Evolutionary conservation across 106 monocot species (phyloP), one percentile per base, ranked within the genome.

Genomic region (Dendrobium officinale): DNA sequence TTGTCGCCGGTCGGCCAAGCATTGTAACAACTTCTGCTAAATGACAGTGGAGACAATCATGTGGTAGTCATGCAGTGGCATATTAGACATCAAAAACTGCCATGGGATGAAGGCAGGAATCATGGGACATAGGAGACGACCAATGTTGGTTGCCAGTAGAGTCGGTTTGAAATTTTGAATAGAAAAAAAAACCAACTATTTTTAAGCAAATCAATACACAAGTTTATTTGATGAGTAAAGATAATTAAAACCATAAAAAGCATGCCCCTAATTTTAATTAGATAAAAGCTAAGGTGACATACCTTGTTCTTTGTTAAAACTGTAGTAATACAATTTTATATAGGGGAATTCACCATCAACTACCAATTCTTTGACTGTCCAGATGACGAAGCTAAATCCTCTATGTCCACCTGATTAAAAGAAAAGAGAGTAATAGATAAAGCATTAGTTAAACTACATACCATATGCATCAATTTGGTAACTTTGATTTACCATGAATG

Each of bases 251-350:
- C 26, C 9, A 67, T 22, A 67, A 29, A 26, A 67, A 26, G 27
- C 11, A 67, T 11, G 26, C 29, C 9, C 33, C 68, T 70, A 70
- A 15, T 31, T 33, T 33, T 70, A 33, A 70, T n/a, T 19, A 61
- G 61, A 43, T 41, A 76, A 48, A 49, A 17, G 22, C 22, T 51
- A 48, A 4, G 58, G 20, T 3, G 6, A 26, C 51, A 58, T 78
- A 84, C 89, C 89, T 86, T 89, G 86, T 66, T 87, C 90, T n/a
- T 87, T 86, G 59, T 90, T 86, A 22, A 90, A 87, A 75, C 90
- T 90, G 78, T 75, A 45, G 79, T 87, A 85, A 20, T 87, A 79
- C 20, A 85, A 87, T 7, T 77, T 90, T 74, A 90, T 80, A 31
- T 67, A 87, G 48, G 90, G 90, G 70, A 66, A 75, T 27, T 85